Evolutionary conservation across 164 flowering plant species (phyloP).

Genomic region (Umbellularia californica): DNA sequence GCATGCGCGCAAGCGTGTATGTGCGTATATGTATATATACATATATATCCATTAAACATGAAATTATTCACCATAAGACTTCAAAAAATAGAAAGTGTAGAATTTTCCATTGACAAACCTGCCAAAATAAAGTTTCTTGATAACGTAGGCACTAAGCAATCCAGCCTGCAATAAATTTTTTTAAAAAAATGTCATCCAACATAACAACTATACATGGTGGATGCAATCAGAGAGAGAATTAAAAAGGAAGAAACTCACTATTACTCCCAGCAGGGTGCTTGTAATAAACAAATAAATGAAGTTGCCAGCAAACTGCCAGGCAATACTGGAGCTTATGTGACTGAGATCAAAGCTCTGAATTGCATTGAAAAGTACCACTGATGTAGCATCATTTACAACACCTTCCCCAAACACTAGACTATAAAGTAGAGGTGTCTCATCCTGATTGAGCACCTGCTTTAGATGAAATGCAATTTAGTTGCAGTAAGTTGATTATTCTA

Average conservation of each 20-base stretch:
- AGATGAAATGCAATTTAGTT: conserved; percentile 4
- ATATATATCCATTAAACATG: neutral
- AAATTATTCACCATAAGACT: neutral
- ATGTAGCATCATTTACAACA: conserved; percentile 94
- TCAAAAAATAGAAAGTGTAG: neutral
- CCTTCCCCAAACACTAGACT: conserved; percentile 96
- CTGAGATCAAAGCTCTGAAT: conserved; percentile 79
- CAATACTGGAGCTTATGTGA: conserved; percentile 41
- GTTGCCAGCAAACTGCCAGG: conserved; percentile 53
- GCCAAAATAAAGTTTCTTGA: conserved; percentile 59
- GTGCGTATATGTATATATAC: too few species aligned
- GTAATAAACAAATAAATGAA: conserved; percentile 63
- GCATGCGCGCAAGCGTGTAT: too few species aligned
- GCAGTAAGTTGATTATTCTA: neutral
- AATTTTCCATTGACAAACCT: conserved; percentile 20
- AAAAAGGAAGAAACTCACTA: conserved; percentile 38
- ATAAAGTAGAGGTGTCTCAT: conserved; percentile 84
- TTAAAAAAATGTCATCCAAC: conserved; percentile 1
- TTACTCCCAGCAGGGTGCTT: conserved; percentile 78
- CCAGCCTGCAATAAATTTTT: conserved; percentile 54
- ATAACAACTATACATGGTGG: neutral
- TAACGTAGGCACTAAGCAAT: conserved; percentile 78
- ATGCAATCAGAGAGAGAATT: neutral
- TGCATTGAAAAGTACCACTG: conserved; percentile 94
- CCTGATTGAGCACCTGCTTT: conserved; percentile 86